Conservation (phyloP, 2,329 filamentous ascomycete species). For the Fusarium staphyleae region DNA sequence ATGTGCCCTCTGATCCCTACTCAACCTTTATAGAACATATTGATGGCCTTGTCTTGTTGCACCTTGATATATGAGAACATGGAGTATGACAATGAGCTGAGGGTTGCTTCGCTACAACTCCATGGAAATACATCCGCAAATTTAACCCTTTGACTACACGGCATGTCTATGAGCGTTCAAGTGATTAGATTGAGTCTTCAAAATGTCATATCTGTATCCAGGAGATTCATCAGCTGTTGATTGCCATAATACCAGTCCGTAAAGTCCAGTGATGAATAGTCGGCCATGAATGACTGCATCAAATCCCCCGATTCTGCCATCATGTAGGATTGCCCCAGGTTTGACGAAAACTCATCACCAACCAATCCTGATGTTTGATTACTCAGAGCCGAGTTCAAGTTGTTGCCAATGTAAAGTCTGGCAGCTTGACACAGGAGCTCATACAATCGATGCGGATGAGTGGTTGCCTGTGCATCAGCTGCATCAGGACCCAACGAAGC, state of each 20-base stretch:
- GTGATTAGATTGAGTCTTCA: not conserved
- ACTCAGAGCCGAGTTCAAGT: not conserved
- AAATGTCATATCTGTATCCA: slow-evolving; percentile 24
- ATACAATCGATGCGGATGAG: slow-evolving; percentile 47
- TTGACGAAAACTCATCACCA: not conserved
- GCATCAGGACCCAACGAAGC: slow-evolving; percentile 39
- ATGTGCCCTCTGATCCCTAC: too few relatives aligned
- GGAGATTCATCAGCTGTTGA: slow-evolving; percentile 26
- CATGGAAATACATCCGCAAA: too few relatives aligned
- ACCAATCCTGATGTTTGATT: too few relatives aligned
- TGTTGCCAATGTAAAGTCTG: slow-evolving; percentile 36
- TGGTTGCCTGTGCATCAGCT: slow-evolving; percentile 23
- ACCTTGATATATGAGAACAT: too few relatives aligned
- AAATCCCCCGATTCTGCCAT: not conserved
- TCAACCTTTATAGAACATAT: too few relatives aligned
- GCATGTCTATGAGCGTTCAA: too few relatives aligned
- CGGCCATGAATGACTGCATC: not conserved
- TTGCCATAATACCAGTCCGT: slow-evolving; percentile 26
- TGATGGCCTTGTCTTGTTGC: too few relatives aligned
- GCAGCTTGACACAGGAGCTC: slow-evolving; percentile 46
- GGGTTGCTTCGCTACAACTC: too few relatives aligned
- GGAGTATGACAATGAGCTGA: too few relatives aligned
- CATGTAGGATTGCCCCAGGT: not conserved
- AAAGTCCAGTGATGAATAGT: not conserved
- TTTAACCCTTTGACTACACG: too few relatives aligned